These are phyloP conservation scores for Trypanosoma theileri DNA, from an alignment of 208 protist species.

Conservation along the genomic window DNA sequence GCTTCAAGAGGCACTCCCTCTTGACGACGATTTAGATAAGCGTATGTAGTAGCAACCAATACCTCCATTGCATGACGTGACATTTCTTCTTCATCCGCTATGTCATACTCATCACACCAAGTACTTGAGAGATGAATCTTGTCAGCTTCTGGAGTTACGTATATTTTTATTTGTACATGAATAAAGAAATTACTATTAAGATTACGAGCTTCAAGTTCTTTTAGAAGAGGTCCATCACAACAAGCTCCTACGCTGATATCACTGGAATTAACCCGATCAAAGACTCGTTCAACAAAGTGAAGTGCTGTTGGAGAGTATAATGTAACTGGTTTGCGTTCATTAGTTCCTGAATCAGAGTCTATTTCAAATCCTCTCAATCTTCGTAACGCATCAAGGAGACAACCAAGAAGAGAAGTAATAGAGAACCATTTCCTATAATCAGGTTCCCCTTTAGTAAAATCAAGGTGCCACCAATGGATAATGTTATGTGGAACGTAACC, in stretches of 20 bases:
- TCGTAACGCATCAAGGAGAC: slow-evolving; percentile 7
- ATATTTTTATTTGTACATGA: slow-evolving; percentile 17
- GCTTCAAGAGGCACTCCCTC: neutral
- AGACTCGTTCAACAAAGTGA: slow-evolving; percentile 21
- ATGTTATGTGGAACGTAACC: slow-evolving; percentile 23
- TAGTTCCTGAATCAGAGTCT: neutral
- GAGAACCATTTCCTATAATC: neutral
- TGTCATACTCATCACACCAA: slow-evolving; percentile 1
- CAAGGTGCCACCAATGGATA: slow-evolving; percentile 21
- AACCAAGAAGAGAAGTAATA: slow-evolving; percentile 10
- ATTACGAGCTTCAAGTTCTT: slow-evolving; percentile 14
- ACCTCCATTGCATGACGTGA: slow-evolving; percentile 19
- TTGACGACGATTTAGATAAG: slow-evolving; percentile 4
- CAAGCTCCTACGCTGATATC: neutral
- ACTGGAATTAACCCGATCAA: neutral
- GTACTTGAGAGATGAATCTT: neutral
- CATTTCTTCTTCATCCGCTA: slow-evolving; percentile 20
- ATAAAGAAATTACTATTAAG: slow-evolving; percentile 17
- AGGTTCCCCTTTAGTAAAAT: slow-evolving; percentile 1
- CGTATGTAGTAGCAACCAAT: slow-evolving; percentile 6
- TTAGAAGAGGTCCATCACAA: slow-evolving; percentile 11
- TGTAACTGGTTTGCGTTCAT: neutral
- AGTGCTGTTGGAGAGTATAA: slow-evolving; percentile 7
- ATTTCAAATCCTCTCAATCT: slow-evolving; percentile 10
- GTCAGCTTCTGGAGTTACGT: neutral